These are phyloP conservation scores for Myriosclerotinia curreyana DNA, from an alignment of 2,329 filamentous ascomycete genomes.

Conservation along the genomic window DNA sequence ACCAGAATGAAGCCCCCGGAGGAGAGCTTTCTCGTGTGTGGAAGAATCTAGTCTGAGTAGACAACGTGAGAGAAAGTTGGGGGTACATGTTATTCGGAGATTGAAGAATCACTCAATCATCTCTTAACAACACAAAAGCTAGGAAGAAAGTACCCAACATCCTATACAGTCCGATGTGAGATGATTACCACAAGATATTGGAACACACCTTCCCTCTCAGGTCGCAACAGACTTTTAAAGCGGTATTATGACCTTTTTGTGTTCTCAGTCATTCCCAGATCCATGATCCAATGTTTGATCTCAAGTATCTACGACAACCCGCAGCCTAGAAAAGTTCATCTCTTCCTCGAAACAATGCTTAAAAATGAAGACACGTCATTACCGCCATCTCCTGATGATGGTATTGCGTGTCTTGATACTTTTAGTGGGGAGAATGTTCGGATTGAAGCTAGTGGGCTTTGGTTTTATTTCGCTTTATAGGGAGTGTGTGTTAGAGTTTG, in stretches of 20 bases:
- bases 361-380: slow-evolving; percentile 34
- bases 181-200: slow-evolving; percentile 29
- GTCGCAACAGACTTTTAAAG: slow-evolving; percentile 29
- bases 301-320: slow-evolving; percentile 30
- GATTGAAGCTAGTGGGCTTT: slow-evolving; percentile 36
- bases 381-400: slow-evolving; percentile 32
- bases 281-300: slow-evolving; percentile 31
- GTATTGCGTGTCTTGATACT: slow-evolving; percentile 34
- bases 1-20: not conserved
- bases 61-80: not conserved
- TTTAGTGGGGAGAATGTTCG: slow-evolving; percentile 35
- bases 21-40: not conserved
- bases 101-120: not conserved
- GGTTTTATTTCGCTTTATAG: slow-evolving; percentile 37
- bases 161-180: slow-evolving; percentile 4
- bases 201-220: slow-evolving; percentile 34
- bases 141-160: slow-evolving; percentile 28
- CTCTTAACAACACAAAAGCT: slow-evolving; percentile 12
- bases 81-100: not conserved
- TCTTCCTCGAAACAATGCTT: slow-evolving; percentile 29
- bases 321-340: slow-evolving; percentile 27
- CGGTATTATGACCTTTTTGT: slow-evolving; percentile 23
- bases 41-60: not conserved
- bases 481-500: slow-evolving; percentile 30
- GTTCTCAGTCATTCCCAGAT: slow-evolving; percentile 23